phyloP scores from a whole-genome alignment of 2,329 filamentous ascomycete genomes.

The Macrophomina pseudophaseolina region DNA sequence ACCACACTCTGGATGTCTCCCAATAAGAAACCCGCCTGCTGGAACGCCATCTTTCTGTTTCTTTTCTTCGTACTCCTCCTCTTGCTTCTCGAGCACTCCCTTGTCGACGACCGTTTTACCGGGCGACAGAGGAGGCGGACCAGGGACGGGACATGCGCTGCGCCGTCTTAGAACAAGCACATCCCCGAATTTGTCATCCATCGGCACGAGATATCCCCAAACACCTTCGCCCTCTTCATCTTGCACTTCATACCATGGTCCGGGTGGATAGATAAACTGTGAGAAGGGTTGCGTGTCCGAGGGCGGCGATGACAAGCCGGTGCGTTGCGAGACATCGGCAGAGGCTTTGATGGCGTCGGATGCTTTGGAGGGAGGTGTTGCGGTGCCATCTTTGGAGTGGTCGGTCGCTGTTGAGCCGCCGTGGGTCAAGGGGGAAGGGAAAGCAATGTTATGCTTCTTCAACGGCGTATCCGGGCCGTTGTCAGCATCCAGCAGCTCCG shows the following conservation, averaged over 20 bases:
- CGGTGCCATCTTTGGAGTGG: slow-evolving; percentile 68
- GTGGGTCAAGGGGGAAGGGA: slow-evolving; percentile 82
- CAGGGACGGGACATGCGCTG: slow-evolving; percentile 68
- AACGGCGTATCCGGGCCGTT: slow-evolving; percentile 54
- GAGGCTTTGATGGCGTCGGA: slow-evolving; percentile 41
- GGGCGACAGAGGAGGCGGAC: slow-evolving; percentile 41
- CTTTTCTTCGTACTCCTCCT: slow-evolving; percentile 64
- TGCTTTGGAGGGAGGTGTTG: slow-evolving; percentile 63
- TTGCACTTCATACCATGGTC: slow-evolving; percentile 79
- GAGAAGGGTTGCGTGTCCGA: slow-evolving; percentile 80
- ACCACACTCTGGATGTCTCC: slow-evolving; percentile 93
- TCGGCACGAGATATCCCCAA: slow-evolving; percentile 91
- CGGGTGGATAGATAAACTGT: slow-evolving; percentile 77
- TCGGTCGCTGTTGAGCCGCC: slow-evolving; percentile 67
- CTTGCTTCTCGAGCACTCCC: slow-evolving; percentile 62
- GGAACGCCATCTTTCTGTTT: slow-evolving; percentile 61
- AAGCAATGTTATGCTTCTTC: slow-evolving; percentile 52
- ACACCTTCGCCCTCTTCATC: slow-evolving; percentile 85
- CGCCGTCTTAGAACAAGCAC: slow-evolving; percentile 77
- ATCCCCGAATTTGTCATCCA: slow-evolving; percentile 73
- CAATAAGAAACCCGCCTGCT: slow-evolving; percentile 86
- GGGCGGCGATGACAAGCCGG: slow-evolving; percentile 66
- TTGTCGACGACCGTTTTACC: slow-evolving; percentile 54
- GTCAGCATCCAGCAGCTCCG: slow-evolving; percentile 29
- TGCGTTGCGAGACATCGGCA: slow-evolving; percentile 33